Conservation (phyloP, 2,329 filamentous ascomycete genomes). For the Remersonia thermophila region DNA sequence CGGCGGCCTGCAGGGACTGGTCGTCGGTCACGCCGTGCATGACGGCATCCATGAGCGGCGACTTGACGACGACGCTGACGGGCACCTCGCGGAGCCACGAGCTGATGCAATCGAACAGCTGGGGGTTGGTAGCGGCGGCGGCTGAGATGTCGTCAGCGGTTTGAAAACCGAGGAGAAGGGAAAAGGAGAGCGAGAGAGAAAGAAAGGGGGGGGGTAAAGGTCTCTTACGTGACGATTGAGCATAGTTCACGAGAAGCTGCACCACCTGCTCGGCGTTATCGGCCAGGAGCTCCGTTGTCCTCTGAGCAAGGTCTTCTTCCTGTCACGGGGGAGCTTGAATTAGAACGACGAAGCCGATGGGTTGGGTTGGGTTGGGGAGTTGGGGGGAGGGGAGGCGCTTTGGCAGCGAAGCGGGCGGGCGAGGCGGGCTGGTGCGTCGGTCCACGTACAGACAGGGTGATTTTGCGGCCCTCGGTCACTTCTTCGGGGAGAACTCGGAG, state of each 20-base stretch:
- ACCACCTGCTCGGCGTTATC: slow-evolving; percentile 86
- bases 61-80: slow-evolving; percentile 68
- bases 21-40: slow-evolving; percentile 67
- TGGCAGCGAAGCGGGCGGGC: slow-evolving; percentile 10
- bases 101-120: slow-evolving; percentile 87
- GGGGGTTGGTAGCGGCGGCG: slow-evolving; percentile 70
- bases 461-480: slow-evolving; percentile 97
- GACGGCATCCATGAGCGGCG: slow-evolving; percentile 69
- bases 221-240: slow-evolving; percentile 73
- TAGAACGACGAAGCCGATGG: background rate
- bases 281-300: slow-evolving; percentile 80
- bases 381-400: too few species aligned
- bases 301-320: slow-evolving; percentile 85
- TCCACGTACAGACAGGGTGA: slow-evolving; percentile 95
- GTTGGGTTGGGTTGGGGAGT: too few species aligned
- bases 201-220: background rate
- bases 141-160: too few species aligned
- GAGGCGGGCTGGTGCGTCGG: slow-evolving; percentile 38
- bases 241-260: slow-evolving; percentile 75
- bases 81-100: slow-evolving; percentile 95
- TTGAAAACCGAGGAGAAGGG: too few species aligned
- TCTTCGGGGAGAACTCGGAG: slow-evolving; percentile 94
- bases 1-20: slow-evolving; percentile 69
- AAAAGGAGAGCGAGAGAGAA: background rate
- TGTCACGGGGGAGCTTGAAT: slow-evolving; percentile 37